Base-by-base conservation (phyloP, 2,329 filamentous ascomycete genomes). In the Scytalidium lignicola region DNA sequence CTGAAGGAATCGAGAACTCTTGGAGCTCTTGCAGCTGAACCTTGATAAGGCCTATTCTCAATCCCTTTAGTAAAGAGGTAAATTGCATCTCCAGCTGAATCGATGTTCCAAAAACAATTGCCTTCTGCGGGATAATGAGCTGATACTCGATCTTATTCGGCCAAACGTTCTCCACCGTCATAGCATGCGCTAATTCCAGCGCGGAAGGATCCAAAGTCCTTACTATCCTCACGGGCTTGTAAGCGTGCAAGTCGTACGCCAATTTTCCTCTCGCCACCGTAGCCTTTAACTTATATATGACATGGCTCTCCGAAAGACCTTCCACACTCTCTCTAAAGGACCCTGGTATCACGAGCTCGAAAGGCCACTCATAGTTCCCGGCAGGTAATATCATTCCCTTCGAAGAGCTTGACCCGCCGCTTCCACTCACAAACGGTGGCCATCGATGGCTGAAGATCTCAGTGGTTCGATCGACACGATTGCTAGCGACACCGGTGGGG, bases 91-190 rank as follows among this genome's bases (percentile, higher is more conserved):
- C 85, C 51, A 96, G 78, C 1, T 84, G 82, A 44, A 97, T 83
- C 19, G 79, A 78, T n/a, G 89, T 95, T 44, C 93, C 93, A 61
- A 96, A 95, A 17, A 96, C 87, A 47, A 96, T 86, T 2, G 93
- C 93, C 71, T 96, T 96, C 62, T 90, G 91, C 0, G 93, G 92
- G 10, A 95, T 88, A 50, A 89, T 83, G 55, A 99, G 90, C 23
- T 90, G 92, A 71, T 99, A 99, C 66, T 95, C 89, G 59, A 97
- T 81, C 74, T 99, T 99, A 73, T 96, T 93, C 5, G 90, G 88
- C 93, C 93, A 99, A 55, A 95, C 87, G 63, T 96, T 96, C 68
- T 96, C 91, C 55, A 97, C 91, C 55, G 88, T 89, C 89, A 96
- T 93, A 43, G 90, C 86, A 67, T 97, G 87, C 32, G 87, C 77